Percentiles rank a stretch among this genome's conserved stretches.
Evolutionary conservation across 495 filamentous ascomycete genomes (phyloP).

Genomic region (Ramalina peruviana): DNA sequence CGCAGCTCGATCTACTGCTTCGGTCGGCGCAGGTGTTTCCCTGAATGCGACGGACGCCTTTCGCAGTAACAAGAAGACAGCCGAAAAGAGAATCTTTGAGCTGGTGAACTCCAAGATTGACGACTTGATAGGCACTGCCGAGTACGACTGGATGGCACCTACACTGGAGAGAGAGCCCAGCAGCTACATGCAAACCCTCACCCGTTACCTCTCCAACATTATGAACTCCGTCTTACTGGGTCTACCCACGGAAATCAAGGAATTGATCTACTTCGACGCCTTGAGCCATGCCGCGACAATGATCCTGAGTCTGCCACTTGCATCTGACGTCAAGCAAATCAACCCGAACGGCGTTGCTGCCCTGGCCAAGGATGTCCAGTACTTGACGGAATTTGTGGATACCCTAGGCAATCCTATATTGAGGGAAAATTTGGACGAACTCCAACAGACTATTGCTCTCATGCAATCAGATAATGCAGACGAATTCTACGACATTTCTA

Average conservation of each 20-base stretch:
- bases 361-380: conserved; percentile 67
- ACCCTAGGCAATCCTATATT: conserved; percentile 69
- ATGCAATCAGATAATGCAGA: conserved; percentile 82
- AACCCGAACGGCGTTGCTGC: conserved; percentile 73
- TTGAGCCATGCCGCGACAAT: conserved; percentile 77
- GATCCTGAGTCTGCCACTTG: conserved; percentile 80
- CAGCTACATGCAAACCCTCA: conserved; percentile 89
- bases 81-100: conserved; percentile 95
- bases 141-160: conserved; percentile 81
- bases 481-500: conserved; percentile 84
- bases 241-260: conserved; percentile 86
- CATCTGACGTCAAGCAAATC: conserved; percentile 65
- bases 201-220: conserved; percentile 84
- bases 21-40: conserved; percentile 57
- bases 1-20: conserved; percentile 59
- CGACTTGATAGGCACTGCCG: conserved; percentile 88
- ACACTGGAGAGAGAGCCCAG: conserved; percentile 54
- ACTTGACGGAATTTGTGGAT: conserved; percentile 73
- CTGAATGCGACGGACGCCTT: conserved; percentile 78
- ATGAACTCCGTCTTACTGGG: conserved; percentile 89
- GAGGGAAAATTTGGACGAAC: conserved; percentile 73
- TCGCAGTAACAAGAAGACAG: conserved; percentile 78
- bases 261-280: conserved; percentile 94
- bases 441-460: conserved; percentile 78
- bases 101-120: conserved; percentile 98